Evolutionary conservation across 352 stramenopile genomes (phyloP).

Genomic region (Peronospora tabacina): DNA sequence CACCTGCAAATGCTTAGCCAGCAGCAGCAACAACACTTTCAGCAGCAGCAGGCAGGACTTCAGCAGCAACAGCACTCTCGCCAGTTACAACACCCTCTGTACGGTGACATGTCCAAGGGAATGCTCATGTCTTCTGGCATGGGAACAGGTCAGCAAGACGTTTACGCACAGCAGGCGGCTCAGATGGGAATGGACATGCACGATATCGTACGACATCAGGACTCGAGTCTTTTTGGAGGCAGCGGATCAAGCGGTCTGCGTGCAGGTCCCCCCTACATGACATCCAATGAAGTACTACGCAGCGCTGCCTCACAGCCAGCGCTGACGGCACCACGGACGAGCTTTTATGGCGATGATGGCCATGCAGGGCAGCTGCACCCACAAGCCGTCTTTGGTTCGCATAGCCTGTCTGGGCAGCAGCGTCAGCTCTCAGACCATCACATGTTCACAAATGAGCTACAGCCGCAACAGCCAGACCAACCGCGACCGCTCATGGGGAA

Average conservation of each 20-base stretch:
- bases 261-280: conserved; percentile 20
- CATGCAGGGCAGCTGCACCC: conserved; percentile 35
- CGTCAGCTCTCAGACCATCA: conserved; percentile 36
- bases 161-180: conserved; percentile 41
- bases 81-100: conserved; percentile 46
- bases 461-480: conserved; percentile 37
- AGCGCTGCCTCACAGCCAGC: conserved; percentile 21
- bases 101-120: conserved; percentile 45
- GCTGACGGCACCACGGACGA: conserved; percentile 27
- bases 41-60: conserved; percentile 35
- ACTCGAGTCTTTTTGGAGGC: conserved; percentile 29
- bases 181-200: conserved; percentile 55
- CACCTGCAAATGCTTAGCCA: conserved; percentile 46
- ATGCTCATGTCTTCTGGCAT: conserved; percentile 41
- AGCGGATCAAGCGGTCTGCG: conserved; percentile 16
- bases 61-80: conserved; percentile 39
- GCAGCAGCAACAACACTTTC: conserved; percentile 38
- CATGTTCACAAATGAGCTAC: conserved; percentile 35
- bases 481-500: conserved; percentile 22
- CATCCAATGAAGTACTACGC: conserved; percentile 19
- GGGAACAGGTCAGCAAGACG: conserved; percentile 35
- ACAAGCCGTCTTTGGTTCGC: conserved; percentile 45
- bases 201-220: conserved; percentile 42
- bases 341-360: conserved; percentile 39
- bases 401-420: conserved; percentile 29